Evolutionary conservation across 805 yeast species (phyloP).

Genomic region (Candida schatavii): DNA sequence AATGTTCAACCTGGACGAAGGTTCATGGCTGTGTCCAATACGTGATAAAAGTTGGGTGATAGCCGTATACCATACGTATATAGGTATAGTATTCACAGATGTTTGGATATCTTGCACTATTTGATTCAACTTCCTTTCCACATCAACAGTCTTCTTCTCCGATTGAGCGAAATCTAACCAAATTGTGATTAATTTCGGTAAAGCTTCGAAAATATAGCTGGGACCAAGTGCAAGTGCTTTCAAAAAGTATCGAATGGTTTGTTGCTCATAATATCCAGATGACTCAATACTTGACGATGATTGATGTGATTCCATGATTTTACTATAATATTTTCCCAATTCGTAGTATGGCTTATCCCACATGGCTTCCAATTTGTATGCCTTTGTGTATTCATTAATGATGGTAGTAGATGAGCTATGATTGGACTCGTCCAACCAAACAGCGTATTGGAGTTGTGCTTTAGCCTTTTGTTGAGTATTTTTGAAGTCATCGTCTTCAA

Average conservation of each 20-base stretch:
- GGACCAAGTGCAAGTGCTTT: constrained; percentile 61
- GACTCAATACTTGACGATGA: constrained; percentile 1
- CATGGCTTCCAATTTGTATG: constrained; percentile 49
- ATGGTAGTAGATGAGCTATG: constrained; percentile 76
- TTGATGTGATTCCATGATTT: constrained; percentile 65
- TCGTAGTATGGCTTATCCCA: constrained; percentile 83
- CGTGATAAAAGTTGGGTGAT: constrained; percentile 84
- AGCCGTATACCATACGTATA: constrained; percentile 71
- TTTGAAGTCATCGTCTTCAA: constrained; percentile 18
- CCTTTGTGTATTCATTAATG: constrained; percentile 61
- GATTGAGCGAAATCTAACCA: constrained; percentile 78
- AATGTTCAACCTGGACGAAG: constrained; percentile 54
- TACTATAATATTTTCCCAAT: constrained; percentile 75
- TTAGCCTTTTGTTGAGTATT: constrained; percentile 25
- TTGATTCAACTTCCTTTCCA: constrained; percentile 36
- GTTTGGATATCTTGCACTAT: constrained; percentile 49
- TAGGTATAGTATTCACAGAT: constrained; percentile 46
- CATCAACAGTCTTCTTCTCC: constrained; percentile 21
- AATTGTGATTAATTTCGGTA: constrained; percentile 85
- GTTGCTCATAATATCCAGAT: constrained; percentile 53
- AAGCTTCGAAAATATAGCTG: constrained; percentile 70
- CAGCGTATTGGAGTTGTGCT: constrained; percentile 74
- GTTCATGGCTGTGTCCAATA: constrained; percentile 57
- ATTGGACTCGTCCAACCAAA: constrained; percentile 85
- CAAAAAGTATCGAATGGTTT: constrained; percentile 54